Conservation (phyloP, 305 asterid species). For the Fraxinus latifolia region DNA sequence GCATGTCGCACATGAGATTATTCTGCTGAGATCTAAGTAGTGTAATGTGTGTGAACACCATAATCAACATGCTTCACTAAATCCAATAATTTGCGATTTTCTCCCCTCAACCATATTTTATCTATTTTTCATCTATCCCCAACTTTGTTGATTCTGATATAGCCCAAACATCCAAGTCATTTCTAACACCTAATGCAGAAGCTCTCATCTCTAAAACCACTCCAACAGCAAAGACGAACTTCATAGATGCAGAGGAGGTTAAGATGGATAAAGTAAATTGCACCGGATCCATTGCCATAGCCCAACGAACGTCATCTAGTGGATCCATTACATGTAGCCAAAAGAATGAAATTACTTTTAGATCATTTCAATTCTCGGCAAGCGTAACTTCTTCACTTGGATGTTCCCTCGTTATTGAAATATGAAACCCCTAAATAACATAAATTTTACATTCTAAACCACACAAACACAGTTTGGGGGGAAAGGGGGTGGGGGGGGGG, state of each 20-base stretch:
- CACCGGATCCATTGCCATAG: background rate
- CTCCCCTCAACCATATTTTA: background rate
- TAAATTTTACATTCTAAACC: background rate
- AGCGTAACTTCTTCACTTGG: background rate
- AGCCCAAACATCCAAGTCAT: background rate
- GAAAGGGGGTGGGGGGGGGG: no score
- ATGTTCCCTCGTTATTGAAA: background rate
- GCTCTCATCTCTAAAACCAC: background rate
- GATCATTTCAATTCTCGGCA: background rate
- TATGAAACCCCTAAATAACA: background rate
- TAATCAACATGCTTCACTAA: background rate
- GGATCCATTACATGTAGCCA: background rate
- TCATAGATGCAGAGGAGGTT: background rate
- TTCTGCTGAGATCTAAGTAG: background rate
- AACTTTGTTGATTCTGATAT: background rate
- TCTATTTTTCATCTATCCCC: background rate
- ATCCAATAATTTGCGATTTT: background rate
- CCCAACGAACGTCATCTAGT: background rate
- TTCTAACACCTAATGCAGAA: background rate
- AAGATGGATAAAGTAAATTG: background rate
- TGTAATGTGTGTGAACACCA: background rate
- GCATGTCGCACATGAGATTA: background rate
- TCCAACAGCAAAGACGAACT: background rate
- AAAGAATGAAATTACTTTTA: background rate
- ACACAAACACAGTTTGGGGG: background rate